These are phyloP conservation scores for Cyberlindnera mrakii DNA, from an alignment of 805 yeast species.

Conservation along the genomic window DNA sequence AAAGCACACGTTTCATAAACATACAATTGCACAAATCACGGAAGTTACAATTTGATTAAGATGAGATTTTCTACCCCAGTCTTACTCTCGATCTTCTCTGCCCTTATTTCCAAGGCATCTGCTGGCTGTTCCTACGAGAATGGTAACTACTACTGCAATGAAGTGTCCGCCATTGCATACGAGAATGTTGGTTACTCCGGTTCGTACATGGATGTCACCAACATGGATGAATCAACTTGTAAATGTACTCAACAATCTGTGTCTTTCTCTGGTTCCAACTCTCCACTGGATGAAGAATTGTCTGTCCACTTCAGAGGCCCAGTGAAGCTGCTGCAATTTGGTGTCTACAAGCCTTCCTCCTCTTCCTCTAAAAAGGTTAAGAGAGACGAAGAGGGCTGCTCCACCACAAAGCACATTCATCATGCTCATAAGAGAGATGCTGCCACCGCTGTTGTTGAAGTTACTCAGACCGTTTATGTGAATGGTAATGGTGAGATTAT, in stretches of 20 bases:
- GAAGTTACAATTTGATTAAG: not conserved
- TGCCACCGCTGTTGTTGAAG: slow-evolving; percentile 59
- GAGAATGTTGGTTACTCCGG: slow-evolving; percentile 80
- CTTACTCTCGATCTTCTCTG: slow-evolving; percentile 17
- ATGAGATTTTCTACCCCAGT: slow-evolving; percentile 22
- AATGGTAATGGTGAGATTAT: slow-evolving; percentile 45
- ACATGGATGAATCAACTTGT: slow-evolving; percentile 69
- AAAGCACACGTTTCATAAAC: too few relatives aligned
- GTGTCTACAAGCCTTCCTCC: slow-evolving; percentile 75
- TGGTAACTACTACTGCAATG: slow-evolving; percentile 83
- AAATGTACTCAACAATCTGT: slow-evolving; percentile 53
- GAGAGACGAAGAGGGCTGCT: slow-evolving; percentile 33
- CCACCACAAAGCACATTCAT: slow-evolving; percentile 32
- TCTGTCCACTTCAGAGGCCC: slow-evolving; percentile 93
- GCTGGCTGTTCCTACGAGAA: slow-evolving; percentile 40
- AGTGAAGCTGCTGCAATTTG: slow-evolving; percentile 71
- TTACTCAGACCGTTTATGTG: slow-evolving; percentile 73
- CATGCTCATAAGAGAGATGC: slow-evolving; percentile 52
- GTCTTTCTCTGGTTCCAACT: slow-evolving; percentile 62
- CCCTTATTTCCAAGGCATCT: slow-evolving; percentile 13
- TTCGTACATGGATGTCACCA: slow-evolving; percentile 70
- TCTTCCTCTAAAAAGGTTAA: slow-evolving; percentile 31
- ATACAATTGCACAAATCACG: not conserved
- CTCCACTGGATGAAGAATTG: slow-evolving; percentile 83
- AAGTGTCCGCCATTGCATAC: slow-evolving; percentile 62